These are phyloP conservation scores for Phytophthora idaei DNA, from an alignment of 352 stramenopile genomes.

Conservation along the genomic window DNA sequence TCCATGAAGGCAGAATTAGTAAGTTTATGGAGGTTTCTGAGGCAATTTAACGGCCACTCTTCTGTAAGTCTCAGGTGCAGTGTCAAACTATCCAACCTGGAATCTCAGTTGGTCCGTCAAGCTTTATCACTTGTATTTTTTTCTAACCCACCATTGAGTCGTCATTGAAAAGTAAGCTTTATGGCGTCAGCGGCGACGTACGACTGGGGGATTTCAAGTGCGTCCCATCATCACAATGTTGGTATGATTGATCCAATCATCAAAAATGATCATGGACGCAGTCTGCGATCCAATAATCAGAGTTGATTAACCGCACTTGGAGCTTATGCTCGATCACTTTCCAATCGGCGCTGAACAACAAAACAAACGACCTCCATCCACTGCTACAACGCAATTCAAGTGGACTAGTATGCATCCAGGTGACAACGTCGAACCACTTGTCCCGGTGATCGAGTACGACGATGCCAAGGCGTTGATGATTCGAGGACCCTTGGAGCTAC, in stretches of 20 bases:
- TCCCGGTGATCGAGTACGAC: not conserved
- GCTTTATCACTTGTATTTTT: too few relatives aligned
- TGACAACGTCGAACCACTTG: not conserved
- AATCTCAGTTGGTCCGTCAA: too few relatives aligned
- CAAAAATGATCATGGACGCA: slow-evolving; percentile 1
- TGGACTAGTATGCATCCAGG: slow-evolving; percentile 1
- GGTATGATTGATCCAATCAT: not conserved
- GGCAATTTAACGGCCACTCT: too few relatives aligned
- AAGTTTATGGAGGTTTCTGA: too few relatives aligned
- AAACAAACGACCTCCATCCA: not conserved
- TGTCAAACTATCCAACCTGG: too few relatives aligned
- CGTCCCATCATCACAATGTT: not conserved
- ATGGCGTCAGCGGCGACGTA: too few relatives aligned
- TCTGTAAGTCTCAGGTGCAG: too few relatives aligned
- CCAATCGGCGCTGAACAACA: not conserved
- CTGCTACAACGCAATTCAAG: not conserved
- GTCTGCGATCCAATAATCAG: slow-evolving; percentile 1
- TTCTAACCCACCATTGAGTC: too few relatives aligned
- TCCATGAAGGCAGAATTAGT: too few relatives aligned
- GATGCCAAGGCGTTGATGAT: slow-evolving; percentile 1
- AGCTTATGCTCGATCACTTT: not conserved
- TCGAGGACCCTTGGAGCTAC: not conserved
- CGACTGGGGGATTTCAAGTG: not conserved
- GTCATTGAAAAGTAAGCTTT: too few relatives aligned
- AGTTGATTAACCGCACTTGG: not conserved